Base-by-base conservation (phyloP, 2,329 filamentous ascomycete genomes). In the Phyllosticta paracitricarpa region DNA sequence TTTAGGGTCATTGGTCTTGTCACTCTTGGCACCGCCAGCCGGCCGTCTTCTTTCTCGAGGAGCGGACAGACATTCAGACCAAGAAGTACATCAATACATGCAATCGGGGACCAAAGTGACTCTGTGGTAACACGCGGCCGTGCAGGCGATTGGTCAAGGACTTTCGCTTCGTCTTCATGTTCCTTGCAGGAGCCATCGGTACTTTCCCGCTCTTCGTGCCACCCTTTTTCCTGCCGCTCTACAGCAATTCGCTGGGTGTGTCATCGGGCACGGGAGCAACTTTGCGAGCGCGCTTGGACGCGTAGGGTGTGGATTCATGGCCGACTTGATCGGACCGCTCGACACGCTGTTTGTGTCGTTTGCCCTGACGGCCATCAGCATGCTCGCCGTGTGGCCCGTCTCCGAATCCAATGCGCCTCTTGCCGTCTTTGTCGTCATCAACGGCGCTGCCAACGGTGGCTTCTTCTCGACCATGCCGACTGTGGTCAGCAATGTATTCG, bases 391-490 rank as follows among this genome's bases (percentile, higher is more conserved):
- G 1, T 87, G 84, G 84, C 84, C 84, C 0, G 77, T 82, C 0
- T 83, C 82, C 1, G 80, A 74, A 8, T 79, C 79, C 0, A 69
- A 87, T 1, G 81, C 73, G 0, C 82, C 83, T 0, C 68, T 87
- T 28, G 71, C 81, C 17, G 70, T 79, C 0, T 87, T 87, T 66
- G 81, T 81, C 8, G 73, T 85, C 5, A 71, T 86, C 24, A 87
- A 86, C 64, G 84, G 84, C 0, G 72, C 79, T 48, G 78, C 81
- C 4, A 86, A 86, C 65, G 84, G 84, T 0, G 83, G 81, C 0
- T 87, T 87, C 73, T 87, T 87, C 66, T 79, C 81, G 1, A 81
- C 81, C 0, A 84, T 86, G 76, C 84, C 84, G 0, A 86, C 84
- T 0, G 83, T 84, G 2, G 81, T 86, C 0, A 79, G 81, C 0